Conservation (phyloP, 768 basidiomycete species). For the Chiua virens region DNA sequence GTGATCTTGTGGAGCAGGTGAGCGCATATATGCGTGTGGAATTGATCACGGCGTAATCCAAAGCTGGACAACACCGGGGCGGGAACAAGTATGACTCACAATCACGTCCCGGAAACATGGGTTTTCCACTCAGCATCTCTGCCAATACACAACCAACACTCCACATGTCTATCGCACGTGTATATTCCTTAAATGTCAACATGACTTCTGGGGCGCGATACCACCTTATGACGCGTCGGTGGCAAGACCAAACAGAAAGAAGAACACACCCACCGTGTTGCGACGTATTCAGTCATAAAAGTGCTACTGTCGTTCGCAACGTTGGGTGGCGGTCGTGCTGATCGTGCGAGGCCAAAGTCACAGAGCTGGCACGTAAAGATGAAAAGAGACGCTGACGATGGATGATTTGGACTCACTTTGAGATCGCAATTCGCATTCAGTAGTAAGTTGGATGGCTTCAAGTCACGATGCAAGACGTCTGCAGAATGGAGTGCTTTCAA, state of each 20-base stretch:
- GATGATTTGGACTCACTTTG: slow-evolving; percentile 54
- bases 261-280: slow-evolving; percentile 62
- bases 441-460: slow-evolving; percentile 94
- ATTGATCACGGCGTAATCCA: no score
- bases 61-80: no score
- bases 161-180: slow-evolving; percentile 85
- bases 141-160: slow-evolving; percentile 85
- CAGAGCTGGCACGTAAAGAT: slow-evolving; percentile 51
- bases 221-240: slow-evolving; percentile 56
- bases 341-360: slow-evolving; percentile 87
- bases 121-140: slow-evolving; percentile 90
- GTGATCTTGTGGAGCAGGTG: slow-evolving; percentile 57
- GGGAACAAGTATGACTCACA: slow-evolving; percentile 43
- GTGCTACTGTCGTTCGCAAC: slow-evolving; percentile 74
- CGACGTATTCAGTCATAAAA: slow-evolving; percentile 93
- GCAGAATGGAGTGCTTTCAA: slow-evolving; percentile 95
- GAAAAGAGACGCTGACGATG: not conserved
- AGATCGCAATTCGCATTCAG: slow-evolving; percentile 97
- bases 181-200: slow-evolving; percentile 97
- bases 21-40: not conserved
- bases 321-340: slow-evolving; percentile 70
- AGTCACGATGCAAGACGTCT: slow-evolving; percentile 91
- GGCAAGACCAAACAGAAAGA: not conserved
- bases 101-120: slow-evolving; percentile 93
- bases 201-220: slow-evolving; percentile 98